A percentile compares a stretch with the other conserved stretches of the same genome.
Conservation (phyloP, 1,139 yeast species). For the Debaryomyces subglobosus region DNA sequence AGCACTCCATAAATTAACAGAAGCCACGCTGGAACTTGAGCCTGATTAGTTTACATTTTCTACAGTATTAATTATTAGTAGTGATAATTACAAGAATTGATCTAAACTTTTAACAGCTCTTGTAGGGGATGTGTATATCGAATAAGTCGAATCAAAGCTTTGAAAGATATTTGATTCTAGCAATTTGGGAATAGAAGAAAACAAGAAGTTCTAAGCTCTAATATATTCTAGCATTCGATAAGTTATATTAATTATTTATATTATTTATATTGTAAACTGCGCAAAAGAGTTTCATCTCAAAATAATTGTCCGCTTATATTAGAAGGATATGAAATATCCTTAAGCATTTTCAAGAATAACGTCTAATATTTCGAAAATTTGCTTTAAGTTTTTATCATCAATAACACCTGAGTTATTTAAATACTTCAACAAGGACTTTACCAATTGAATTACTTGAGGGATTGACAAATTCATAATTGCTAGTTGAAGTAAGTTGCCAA, state of each 20-base stretch:
- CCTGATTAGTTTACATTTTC: not conserved
- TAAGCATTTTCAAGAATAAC: not conserved
- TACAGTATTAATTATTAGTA: too few species aligned
- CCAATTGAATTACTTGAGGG: constrained; percentile 66
- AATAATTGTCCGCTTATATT: not conserved
- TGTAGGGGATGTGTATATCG: too few species aligned
- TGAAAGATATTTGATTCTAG: too few species aligned
- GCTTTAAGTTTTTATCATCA: constrained; percentile 30
- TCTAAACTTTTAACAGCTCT: too few species aligned
- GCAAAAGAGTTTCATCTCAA: not conserved
- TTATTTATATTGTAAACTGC: not conserved
- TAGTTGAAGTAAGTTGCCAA: constrained; percentile 73
- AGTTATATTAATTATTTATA: not conserved
- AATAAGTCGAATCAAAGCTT: too few species aligned
- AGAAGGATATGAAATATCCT: not conserved
- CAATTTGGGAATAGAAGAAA: too few species aligned
- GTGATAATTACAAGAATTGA: too few species aligned
- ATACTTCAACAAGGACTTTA: constrained; percentile 63
- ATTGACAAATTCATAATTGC: constrained; percentile 72
- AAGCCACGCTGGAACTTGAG: not conserved
- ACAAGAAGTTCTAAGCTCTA: too few species aligned
- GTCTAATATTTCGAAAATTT: constrained; percentile 33
- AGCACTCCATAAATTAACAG: not conserved
- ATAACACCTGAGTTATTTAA: constrained; percentile 59
- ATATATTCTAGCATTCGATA: not conserved